Evolutionary conservation across 139 green algal genomes (phyloP), one percentile per base, ranked within the genome.

Genomic region (Ettlia oleoabundans): DNA sequence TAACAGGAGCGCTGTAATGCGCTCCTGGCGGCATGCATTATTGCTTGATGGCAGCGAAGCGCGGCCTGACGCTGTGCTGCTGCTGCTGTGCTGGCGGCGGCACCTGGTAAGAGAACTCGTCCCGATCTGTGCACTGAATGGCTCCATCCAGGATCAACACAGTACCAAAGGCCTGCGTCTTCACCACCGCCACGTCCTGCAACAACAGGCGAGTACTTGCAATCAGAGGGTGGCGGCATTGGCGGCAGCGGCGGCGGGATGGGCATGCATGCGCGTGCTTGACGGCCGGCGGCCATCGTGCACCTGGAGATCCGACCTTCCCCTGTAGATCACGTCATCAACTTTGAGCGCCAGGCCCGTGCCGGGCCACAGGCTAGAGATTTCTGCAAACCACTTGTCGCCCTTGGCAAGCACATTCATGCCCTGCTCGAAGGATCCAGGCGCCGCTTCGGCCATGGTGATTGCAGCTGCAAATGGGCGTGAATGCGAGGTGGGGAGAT

Each of bases 61-160:
- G n/a, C n/a, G n/a, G n/a, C n/a, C n/a, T n/a, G n/a, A n/a, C n/a
- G 3, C 13, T 30, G 61, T 8, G 3, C 22, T 24, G 61, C 61
- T 18, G 61, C 18, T 38, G 61, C 73, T n/a, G n/a, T n/a, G n/a
- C n/a, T n/a, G n/a, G n/a, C n/a, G n/a, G n/a, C n/a, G n/a, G n/a
- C n/a, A n/a, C n/a, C n/a, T 93, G 89, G 88, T 99, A 99, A 5
- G 93, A 91, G 72, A 97, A 97, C 86, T 99, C 97, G 80, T 99
- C 97, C 4, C 91, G 85, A 33, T 99, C 93, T 26, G 97, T 99
- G 74, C 88, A 93, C 85, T 99, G 97, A 43, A 99, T 99, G 18
- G 98, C 95, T 62, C 96, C 97, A 71, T 99, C 97, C 40, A 99
- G 89, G 58, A 98, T 65, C 70, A 99, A 86, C 30, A 99, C 96